Percentiles rank a stretch among this genome's conserved stretches.
Conservation (phyloP, 2,329 filamentous ascomycete genomes). For the Fusarium decemcellulare region DNA sequence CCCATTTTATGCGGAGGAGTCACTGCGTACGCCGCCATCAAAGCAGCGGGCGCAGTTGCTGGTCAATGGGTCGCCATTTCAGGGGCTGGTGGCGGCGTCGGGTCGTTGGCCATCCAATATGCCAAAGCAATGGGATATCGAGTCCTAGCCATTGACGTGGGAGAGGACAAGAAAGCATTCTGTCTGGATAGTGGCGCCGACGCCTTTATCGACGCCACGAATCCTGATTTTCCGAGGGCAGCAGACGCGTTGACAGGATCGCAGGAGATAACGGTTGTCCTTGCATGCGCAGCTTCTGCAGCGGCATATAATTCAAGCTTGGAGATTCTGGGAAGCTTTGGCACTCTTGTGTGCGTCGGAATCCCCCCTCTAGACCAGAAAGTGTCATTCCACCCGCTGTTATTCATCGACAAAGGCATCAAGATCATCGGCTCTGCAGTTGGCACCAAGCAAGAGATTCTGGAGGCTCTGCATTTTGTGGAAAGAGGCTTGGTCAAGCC, state of each 20-base stretch:
- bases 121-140: slow-evolving; percentile 58
- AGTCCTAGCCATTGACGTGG: slow-evolving; percentile 55
- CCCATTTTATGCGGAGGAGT: slow-evolving; percentile 60
- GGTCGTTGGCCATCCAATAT: slow-evolving; percentile 54
- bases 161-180: slow-evolving; percentile 48
- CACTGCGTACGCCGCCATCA: slow-evolving; percentile 58
- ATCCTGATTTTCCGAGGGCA: too few species aligned
- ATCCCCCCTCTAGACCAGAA: slow-evolving; percentile 48
- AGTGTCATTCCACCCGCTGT: slow-evolving; percentile 52
- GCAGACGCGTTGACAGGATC: too few species aligned
- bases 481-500: slow-evolving; percentile 33
- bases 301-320: slow-evolving; percentile 53
- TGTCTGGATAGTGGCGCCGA: slow-evolving; percentile 51
- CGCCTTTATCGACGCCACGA: slow-evolving; percentile 52
- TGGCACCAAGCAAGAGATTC: slow-evolving; percentile 55
- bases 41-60: slow-evolving; percentile 45
- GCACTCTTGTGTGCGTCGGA: slow-evolving; percentile 57
- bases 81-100: slow-evolving; percentile 57
- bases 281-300: too few species aligned
- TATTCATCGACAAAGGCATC: slow-evolving; percentile 53
- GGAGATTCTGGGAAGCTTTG: slow-evolving; percentile 48
- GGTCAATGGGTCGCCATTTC: slow-evolving; percentile 54
- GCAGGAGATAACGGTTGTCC: too few species aligned
- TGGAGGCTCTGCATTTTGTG: slow-evolving; percentile 59
- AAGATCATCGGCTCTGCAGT: slow-evolving; percentile 53